Evolutionary conservation across 352 stramenopile genomes (phyloP).

Genomic region (Globisporangium cederbergense): DNA sequence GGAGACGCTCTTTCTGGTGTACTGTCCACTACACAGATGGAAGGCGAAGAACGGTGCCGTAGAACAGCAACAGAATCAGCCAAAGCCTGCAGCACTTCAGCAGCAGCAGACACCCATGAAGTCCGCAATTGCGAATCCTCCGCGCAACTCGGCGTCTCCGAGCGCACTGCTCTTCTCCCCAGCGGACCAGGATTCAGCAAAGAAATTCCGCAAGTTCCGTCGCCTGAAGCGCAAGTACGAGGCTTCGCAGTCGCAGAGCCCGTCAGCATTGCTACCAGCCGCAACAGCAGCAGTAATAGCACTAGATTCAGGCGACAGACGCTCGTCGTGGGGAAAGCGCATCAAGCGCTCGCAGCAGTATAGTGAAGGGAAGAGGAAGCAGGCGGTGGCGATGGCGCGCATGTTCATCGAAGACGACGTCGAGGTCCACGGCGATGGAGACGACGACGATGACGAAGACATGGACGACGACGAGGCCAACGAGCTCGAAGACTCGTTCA

Average conservation of each 20-base stretch:
- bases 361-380: conserved; percentile 27
- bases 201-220: conserved; percentile 65
- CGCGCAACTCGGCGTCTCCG: conserved; percentile 29
- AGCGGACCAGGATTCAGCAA: conserved; percentile 32
- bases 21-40: conserved; percentile 60
- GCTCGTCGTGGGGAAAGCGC: conserved; percentile 58
- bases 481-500: conserved; percentile 65
- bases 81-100: conserved; percentile 2
- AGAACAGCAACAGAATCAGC: conserved; percentile 12
- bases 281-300: not conserved
- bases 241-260: conserved; percentile 28
- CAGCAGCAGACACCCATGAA: conserved; percentile 1
- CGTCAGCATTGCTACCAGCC: not conserved
- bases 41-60: conserved; percentile 12
- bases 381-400: conserved; percentile 22
- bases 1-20: conserved; percentile 64
- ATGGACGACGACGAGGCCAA: conserved; percentile 32
- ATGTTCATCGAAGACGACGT: conserved; percentile 71
- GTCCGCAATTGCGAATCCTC: conserved; percentile 5
- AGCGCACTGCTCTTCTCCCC: conserved; percentile 53
- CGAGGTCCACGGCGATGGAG: conserved; percentile 38
- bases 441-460: conserved; percentile 57
- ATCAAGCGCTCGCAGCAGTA: conserved; percentile 52
- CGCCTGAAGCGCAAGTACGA: conserved; percentile 75
- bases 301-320: conserved; percentile 2